Evolutionary conservation across 208 protist species (phyloP), one percentile per base, ranked within the genome.

Genomic region (Herpetomonas tarakana): DNA sequence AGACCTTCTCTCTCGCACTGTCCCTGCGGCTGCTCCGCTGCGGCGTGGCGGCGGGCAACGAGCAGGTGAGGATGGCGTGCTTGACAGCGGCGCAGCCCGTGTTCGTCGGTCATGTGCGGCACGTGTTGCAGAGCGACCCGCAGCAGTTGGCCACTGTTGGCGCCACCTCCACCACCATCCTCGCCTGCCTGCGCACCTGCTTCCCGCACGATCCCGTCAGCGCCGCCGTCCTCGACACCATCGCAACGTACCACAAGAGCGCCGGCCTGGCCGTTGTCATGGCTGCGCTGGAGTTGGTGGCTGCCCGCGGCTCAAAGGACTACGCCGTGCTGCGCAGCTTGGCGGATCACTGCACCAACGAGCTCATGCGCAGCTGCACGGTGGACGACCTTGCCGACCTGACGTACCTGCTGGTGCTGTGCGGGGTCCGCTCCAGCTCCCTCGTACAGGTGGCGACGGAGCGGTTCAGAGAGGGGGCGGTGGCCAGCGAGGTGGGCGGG

Each of bases 61-160:
- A 67, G 29, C 58, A 44, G n/a, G 78, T 91, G 46, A 72, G 78
- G 12, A 81, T 71, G 0, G 78, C 81, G 12, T 91, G 82, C 38
- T 62, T 91, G 25, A 90, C 82, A 1, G 88, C 82, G 0, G 81
- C 78, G 18, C 75, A 83, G 52, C 84, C 88, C 19, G 65, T 92
- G 14, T 91, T 92, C 65, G 58, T 81, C 9, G 52, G 62, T 2
- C 77, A 91, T 65, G 78, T 91, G 44, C 81, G 80, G 18, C 76
- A 79, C 26, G 22, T 92, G 24, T 51, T 92, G 54, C 78, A 92
- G 68, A 88, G 68, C 62, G 84, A 92, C 60, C 76, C 83, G 25
- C 63, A 62, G 31, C 62, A 71, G 46, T 71, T 92, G 22, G 74
- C 78, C n/a, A 66, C 74, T 18, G 80, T 85, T 1, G 54, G 73